These are phyloP conservation scores for Pseudonitzschia delicatissima DNA, from an alignment of 108 stramenopile species.

Conservation along the genomic window DNA sequence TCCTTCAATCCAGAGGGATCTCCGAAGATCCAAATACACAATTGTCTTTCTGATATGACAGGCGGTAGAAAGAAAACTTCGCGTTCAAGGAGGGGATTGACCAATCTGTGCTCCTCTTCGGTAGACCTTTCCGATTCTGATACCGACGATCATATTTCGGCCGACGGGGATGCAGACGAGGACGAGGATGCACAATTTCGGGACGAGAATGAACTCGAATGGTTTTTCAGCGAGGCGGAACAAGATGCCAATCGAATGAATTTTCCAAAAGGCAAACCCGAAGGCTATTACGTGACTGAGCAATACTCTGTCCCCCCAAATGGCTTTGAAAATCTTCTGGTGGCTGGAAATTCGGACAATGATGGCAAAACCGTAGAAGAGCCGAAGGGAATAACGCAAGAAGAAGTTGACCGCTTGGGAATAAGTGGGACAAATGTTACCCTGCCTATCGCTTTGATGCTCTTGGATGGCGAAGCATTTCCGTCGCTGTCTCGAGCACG, in stretches of 20 bases:
- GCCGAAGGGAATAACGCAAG: neutral
- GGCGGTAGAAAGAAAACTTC: neutral
- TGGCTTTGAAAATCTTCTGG: neutral
- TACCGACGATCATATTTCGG: neutral
- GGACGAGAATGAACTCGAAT: neutral
- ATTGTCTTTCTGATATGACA: neutral
- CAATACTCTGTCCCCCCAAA: neutral
- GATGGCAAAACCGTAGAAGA: neutral
- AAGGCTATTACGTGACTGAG: neutral
- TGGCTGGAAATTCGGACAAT: neutral
- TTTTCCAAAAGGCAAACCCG: constrained; percentile 1
- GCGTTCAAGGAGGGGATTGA: neutral
- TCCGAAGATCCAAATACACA: neutral
- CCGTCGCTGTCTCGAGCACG: constrained; percentile 65
- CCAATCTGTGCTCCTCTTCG: neutral
- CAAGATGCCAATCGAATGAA: constrained; percentile 5
- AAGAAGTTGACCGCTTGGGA: constrained; percentile 41
- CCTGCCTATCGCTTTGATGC: constrained; percentile 70
- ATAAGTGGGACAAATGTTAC: constrained; percentile 57
- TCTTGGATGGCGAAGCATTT: constrained; percentile 60
- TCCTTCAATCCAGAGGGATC: neutral
- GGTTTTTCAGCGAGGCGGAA: constrained; percentile 4
- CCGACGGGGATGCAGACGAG: neutral
- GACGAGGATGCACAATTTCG: neutral
- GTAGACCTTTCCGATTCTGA: neutral